Evolutionary conservation across 225 moss, liverwort and hornwort genomes (phyloP).

Genomic region (Bryoerythrophyllum caledonicum): DNA sequence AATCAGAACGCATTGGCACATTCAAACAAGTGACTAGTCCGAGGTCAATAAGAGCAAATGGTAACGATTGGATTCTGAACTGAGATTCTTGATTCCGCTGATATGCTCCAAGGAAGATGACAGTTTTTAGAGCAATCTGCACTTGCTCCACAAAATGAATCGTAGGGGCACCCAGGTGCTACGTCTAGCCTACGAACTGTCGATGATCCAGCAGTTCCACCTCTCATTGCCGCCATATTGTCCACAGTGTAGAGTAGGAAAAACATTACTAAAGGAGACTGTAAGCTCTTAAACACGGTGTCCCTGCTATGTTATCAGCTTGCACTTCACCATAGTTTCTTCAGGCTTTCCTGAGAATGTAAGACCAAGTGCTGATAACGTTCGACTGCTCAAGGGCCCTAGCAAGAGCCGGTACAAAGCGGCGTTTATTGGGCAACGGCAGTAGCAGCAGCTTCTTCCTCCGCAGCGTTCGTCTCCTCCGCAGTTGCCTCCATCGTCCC

Average conservation of each 20-base stretch:
- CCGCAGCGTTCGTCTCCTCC: slow-evolving; percentile 21
- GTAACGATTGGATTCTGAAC: background rate
- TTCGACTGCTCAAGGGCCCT: background rate
- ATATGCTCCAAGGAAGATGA: background rate
- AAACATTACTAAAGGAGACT: background rate
- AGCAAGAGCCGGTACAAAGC: background rate
- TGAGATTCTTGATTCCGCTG: background rate
- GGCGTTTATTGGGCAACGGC: slow-evolving; percentile 16
- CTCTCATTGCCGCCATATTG: slow-evolving; percentile 12
- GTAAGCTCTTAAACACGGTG: background rate
- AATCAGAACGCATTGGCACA: background rate
- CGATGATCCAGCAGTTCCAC: slow-evolving; percentile 4
- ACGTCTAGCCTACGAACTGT: background rate
- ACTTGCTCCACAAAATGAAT: slow-evolving; percentile 10
- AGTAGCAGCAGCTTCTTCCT: slow-evolving; percentile 3
- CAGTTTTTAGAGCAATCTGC: slow-evolving; percentile 1
- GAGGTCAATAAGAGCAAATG: background rate
- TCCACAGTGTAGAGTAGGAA: background rate
- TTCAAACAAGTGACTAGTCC: background rate
- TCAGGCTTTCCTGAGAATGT: slow-evolving; percentile 6
- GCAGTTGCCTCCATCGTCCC: slow-evolving; percentile 34
- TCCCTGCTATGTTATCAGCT: background rate
- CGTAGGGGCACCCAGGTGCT: background rate
- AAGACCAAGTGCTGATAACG: background rate
- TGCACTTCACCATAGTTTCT: slow-evolving; percentile 14